Conservation (phyloP, 2,329 filamentous ascomycete species). For the Phyllosticta citriasiana region DNA sequence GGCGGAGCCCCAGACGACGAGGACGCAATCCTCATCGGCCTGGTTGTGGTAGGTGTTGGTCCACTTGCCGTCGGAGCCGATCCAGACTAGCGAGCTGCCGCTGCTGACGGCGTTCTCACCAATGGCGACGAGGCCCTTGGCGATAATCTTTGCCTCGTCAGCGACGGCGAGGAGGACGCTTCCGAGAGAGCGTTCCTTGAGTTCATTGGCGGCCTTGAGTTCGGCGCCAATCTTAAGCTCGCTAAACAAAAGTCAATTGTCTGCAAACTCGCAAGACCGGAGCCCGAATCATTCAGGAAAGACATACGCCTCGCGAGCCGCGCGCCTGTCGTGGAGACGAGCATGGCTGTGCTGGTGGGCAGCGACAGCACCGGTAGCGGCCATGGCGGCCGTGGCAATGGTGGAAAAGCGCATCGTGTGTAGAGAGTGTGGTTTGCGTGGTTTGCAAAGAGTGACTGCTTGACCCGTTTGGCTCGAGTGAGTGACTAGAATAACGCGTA, state of each 20-base stretch:
- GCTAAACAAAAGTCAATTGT: neutral
- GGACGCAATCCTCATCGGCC: slow-evolving; percentile 19
- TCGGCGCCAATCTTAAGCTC: neutral
- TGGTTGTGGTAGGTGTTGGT: slow-evolving; percentile 28
- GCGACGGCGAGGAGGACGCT: slow-evolving; percentile 13
- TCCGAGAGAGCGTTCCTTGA: neutral
- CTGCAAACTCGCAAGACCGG: neutral
- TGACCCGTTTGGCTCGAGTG: slow-evolving; percentile 3
- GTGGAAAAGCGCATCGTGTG: slow-evolving; percentile 10
- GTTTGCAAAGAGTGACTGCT: slow-evolving; percentile 8
- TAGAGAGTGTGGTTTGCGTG: neutral
- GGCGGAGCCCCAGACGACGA: slow-evolving; percentile 28
- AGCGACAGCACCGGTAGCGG: slow-evolving; percentile 5
- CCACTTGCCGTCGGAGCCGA: slow-evolving; percentile 25
- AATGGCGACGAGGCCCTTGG: slow-evolving; percentile 19
- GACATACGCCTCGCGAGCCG: slow-evolving; percentile 2
- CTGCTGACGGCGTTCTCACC: slow-evolving; percentile 16
- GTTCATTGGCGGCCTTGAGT: neutral
- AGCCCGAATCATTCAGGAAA: neutral
- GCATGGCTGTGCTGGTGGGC: slow-evolving; percentile 8
- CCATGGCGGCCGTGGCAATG: slow-evolving; percentile 8
- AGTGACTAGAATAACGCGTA: slow-evolving; percentile 11
- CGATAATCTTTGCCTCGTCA: slow-evolving; percentile 15
- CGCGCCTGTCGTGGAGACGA: slow-evolving; percentile 3
- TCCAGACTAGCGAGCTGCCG: slow-evolving; percentile 24